Evolutionary conservation across 164 flowering plant genomes (phyloP).

Genomic region (Liriodendron chinense): DNA sequence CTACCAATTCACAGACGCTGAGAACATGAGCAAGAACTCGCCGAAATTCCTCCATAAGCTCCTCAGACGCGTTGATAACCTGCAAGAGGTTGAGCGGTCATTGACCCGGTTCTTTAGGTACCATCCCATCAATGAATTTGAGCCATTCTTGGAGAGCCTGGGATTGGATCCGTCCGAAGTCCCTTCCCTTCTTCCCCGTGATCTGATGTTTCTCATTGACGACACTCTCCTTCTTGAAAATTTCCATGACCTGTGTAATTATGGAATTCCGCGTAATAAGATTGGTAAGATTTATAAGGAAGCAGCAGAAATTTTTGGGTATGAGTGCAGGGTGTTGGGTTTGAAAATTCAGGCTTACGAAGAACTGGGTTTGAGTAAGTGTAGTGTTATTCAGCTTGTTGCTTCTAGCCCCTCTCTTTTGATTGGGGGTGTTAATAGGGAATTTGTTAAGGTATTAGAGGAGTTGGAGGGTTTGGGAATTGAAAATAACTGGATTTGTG

Average conservation of each 20-base stretch:
- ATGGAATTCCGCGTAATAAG: constrained; percentile 52
- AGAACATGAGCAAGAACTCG: constrained; percentile 60
- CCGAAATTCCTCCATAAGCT: constrained; percentile 52
- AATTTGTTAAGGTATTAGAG: constrained; percentile 37
- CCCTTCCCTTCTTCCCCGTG: constrained; percentile 41
- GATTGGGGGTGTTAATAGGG: constrained; percentile 34
- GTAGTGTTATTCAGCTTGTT: constrained; percentile 35
- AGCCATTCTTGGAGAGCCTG: constrained; percentile 85
- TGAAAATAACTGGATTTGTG: constrained; percentile 40
- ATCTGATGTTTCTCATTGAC: constrained; percentile 59
- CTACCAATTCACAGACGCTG: constrained; percentile 61
- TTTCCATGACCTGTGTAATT: constrained; percentile 52
- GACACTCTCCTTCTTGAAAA: constrained; percentile 54
- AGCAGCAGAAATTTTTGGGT: constrained; percentile 49
- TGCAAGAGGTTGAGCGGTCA: constrained; percentile 30
- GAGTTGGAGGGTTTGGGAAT: constrained; percentile 42
- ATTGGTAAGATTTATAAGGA: constrained; percentile 65
- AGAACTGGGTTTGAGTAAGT: constrained; percentile 37
- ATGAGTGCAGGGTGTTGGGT: constrained; percentile 44
- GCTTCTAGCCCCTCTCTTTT: constrained; percentile 49
- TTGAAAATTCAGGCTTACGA: constrained; percentile 12
- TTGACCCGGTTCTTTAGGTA: constrained; percentile 54
- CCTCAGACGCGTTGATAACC: constrained; percentile 29
- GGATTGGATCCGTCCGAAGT: constrained; percentile 57
- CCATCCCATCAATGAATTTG: constrained; percentile 82